Evolutionary conservation across 163 green algal genomes (phyloP).

Genomic region (Scenedesmus sp.): DNA sequence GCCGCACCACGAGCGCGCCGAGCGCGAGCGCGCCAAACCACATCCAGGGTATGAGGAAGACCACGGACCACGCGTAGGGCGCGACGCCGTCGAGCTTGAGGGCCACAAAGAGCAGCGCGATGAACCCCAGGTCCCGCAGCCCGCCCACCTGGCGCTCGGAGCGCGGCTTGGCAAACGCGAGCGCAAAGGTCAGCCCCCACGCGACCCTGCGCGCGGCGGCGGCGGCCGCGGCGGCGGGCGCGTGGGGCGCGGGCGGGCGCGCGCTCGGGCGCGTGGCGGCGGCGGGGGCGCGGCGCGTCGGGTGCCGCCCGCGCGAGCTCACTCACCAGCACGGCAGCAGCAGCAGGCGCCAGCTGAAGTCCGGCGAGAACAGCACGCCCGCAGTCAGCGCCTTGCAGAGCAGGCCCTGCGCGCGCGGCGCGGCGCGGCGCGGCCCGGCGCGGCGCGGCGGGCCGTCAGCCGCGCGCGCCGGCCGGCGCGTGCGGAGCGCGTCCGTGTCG

Average conservation of each 20-base stretch:
- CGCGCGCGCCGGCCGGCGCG: background rate
- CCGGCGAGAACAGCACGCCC: background rate
- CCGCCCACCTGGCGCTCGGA: slow-evolving; percentile 29
- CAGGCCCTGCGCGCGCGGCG: slow-evolving; percentile 16
- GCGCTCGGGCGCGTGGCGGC: too few species aligned
- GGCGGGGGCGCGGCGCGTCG: too few species aligned
- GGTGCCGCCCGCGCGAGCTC: too few species aligned
- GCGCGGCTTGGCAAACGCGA: slow-evolving; percentile 32
- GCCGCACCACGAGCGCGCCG: slow-evolving; percentile 38
- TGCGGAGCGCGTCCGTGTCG: background rate
- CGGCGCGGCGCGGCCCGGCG: too few species aligned
- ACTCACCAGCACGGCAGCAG: slow-evolving; percentile 39
- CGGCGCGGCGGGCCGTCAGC: too few species aligned
- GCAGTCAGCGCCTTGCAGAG: slow-evolving; percentile 15
- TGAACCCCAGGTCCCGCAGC: slow-evolving; percentile 45
- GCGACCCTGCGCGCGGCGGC: slow-evolving; percentile 12
- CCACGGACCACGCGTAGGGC: slow-evolving; percentile 45
- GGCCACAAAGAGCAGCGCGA: slow-evolving; percentile 39
- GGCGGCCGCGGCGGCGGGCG: background rate
- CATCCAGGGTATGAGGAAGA: slow-evolving; percentile 59
- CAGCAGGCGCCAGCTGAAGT: slow-evolving; percentile 36
- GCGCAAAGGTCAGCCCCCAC: slow-evolving; percentile 11
- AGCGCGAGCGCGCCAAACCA: slow-evolving; percentile 51
- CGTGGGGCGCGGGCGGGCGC: too few species aligned
- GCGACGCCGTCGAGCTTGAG: slow-evolving; percentile 44